A percentile compares a stretch with the other conserved stretches of the same genome.
Evolutionary conservation across 2,329 filamentous ascomycete species (phyloP).

Genomic region (Ophiostoma sp.): DNA sequence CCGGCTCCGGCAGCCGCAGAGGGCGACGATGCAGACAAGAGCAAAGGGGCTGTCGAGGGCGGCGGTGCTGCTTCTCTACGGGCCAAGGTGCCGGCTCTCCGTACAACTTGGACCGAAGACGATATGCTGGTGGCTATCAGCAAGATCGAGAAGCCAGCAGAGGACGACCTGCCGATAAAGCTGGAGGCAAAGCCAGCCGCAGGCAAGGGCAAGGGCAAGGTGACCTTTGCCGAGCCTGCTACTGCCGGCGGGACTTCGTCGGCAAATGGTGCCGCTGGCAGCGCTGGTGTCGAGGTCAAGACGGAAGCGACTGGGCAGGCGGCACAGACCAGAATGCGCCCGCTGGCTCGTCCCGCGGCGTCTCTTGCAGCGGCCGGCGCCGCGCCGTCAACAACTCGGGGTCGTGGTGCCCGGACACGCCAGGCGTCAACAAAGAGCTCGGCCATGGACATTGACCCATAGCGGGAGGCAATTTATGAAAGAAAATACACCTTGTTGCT

Average conservation of each 20-base stretch:
- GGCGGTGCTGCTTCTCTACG: conserved; percentile 32
- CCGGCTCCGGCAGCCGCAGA: conserved; percentile 19
- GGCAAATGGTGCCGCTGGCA: background rate
- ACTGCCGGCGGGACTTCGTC: background rate
- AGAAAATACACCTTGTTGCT: background rate
- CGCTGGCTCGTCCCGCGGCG: conserved; percentile 28
- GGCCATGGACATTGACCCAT: conserved; percentile 23
- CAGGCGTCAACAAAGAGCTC: conserved; percentile 14
- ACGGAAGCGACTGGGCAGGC: conserved; percentile 16
- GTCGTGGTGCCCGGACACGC: conserved; percentile 19
- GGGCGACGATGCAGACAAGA: conserved; percentile 29
- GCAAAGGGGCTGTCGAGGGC: conserved; percentile 27
- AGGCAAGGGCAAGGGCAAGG: conserved; percentile 25
- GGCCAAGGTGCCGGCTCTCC: conserved; percentile 36
- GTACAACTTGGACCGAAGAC: conserved; percentile 41
- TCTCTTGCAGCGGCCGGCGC: conserved; percentile 8
- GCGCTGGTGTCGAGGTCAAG: conserved; percentile 18
- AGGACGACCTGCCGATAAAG: background rate
- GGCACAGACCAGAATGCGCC: conserved; percentile 13
- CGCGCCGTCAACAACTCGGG: background rate
- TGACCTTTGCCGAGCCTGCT: background rate
- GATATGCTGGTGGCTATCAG: conserved; percentile 44
- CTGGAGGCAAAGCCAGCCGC: conserved; percentile 12
- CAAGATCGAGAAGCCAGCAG: conserved; percentile 32
- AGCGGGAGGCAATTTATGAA: background rate